These are phyloP conservation scores for Salix suchowensis DNA, from an alignment of 345 rosid genomes.

Conservation along the genomic window DNA sequence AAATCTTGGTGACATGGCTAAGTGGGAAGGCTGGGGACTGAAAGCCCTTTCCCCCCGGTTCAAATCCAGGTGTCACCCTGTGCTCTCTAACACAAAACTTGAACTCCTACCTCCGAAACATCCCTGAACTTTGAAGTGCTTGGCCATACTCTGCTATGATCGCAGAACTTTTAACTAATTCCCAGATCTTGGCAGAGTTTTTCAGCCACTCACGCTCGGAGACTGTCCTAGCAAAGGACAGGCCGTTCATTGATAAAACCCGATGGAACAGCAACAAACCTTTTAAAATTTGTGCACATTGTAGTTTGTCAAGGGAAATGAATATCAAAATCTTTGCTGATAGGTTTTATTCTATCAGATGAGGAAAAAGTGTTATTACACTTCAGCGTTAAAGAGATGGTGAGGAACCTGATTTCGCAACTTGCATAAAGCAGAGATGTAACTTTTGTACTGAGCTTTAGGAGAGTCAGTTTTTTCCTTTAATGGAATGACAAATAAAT, in stretches of 20 bases:
- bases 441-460: constrained; percentile 48
- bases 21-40: background rate
- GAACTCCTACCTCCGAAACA: constrained; percentile 51
- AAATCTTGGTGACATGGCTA: too few species aligned
- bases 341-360: background rate
- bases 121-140: constrained; percentile 51
- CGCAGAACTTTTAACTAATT: constrained; percentile 60
- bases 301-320: background rate
- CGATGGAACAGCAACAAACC: constrained; percentile 14
- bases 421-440: constrained; percentile 42
- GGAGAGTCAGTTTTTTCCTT: constrained; percentile 45
- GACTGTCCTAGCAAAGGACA: constrained; percentile 51
- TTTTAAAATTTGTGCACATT: background rate
- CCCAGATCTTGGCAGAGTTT: constrained; percentile 81
- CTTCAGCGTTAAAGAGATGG: background rate
- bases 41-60: background rate
- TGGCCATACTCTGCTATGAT: constrained; percentile 56
- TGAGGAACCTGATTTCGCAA: constrained; percentile 55
- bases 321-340: too few species aligned
- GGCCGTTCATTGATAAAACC: constrained; percentile 57
- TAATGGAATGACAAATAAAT: constrained; percentile 46
- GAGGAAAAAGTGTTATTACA: background rate
- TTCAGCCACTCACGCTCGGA: constrained; percentile 87
- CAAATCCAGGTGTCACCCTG: background rate
- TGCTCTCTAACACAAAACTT: background rate